Percentiles rank a stretch among this genome's conserved stretches.
phyloP scores from a whole-genome alignment of 495 filamentous ascomycete genomes.

The Cairneyella variabilis region DNA sequence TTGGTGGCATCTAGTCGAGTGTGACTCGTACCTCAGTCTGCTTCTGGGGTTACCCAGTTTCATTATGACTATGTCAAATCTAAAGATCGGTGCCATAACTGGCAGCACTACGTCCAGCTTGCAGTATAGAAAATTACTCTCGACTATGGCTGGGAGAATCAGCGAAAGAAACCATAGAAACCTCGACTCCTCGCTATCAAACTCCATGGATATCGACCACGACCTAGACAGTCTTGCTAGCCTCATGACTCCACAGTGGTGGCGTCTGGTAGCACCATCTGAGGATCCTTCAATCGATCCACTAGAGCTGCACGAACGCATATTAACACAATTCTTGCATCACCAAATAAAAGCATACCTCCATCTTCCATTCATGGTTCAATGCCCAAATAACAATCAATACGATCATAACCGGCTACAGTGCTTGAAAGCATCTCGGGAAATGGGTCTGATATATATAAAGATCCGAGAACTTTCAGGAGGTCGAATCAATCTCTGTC shows the following conservation, averaged over 20 bases:
- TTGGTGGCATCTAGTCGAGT: constrained; percentile 5
- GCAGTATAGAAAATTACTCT: not conserved
- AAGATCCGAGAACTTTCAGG: not conserved
- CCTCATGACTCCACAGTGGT: not conserved
- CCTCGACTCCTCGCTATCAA: not conserved
- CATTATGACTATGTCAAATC: not conserved
- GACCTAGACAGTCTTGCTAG: not conserved
- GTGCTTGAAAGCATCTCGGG: constrained; percentile 1
- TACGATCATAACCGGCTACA: not conserved
- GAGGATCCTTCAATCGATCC: not conserved
- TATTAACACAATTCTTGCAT: constrained; percentile 7
- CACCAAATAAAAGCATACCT: constrained; percentile 1
- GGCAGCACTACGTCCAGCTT: not conserved
- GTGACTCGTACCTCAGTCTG: not conserved
- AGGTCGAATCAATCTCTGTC: not conserved
- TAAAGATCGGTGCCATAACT: too few species aligned
- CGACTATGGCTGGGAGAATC: not conserved
- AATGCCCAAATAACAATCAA: not conserved
- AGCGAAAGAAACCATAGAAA: not conserved
- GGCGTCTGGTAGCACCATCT: not conserved
- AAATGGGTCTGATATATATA: not conserved
- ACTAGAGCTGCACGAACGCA: not conserved
- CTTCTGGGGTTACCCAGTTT: constrained; percentile 1
- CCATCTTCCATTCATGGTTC: constrained; percentile 10
- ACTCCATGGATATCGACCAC: not conserved